Percentiles rank a stretch among this genome's conserved stretches.
phyloP scores from a whole-genome alignment of 306 rosid genomes.

The Vicia sativa region DNA sequence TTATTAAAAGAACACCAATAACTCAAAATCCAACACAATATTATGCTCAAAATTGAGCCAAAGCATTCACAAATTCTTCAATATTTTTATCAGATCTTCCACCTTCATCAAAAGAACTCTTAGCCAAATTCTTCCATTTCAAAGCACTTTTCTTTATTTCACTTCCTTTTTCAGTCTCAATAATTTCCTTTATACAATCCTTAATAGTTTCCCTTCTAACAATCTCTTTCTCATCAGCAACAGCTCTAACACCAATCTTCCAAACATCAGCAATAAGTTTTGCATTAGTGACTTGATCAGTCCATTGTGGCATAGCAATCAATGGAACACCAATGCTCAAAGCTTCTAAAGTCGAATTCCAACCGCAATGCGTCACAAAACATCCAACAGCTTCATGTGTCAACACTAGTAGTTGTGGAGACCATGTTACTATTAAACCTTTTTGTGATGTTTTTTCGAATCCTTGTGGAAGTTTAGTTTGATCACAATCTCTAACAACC shows the following conservation, averaged over 20 bases:
- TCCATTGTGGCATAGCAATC: constrained; percentile 28
- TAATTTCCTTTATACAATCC: constrained; percentile 3
- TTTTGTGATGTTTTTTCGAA: neutral
- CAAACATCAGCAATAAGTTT: constrained; percentile 25
- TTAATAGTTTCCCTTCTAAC: constrained; percentile 24
- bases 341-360: constrained; percentile 31
- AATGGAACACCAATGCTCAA: constrained; percentile 15
- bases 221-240: constrained; percentile 19
- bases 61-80: constrained; percentile 13
- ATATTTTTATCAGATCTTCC: constrained; percentile 24
- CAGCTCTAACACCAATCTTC: constrained; percentile 20
- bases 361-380: constrained; percentile 29
- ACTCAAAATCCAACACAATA: too few relatives aligned
- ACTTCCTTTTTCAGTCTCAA: constrained; percentile 6
- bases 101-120: constrained; percentile 11
- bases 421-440: constrained; percentile 29
- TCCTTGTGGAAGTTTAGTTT: constrained; percentile 10
- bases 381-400: constrained; percentile 14
- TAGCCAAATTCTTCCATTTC: constrained; percentile 23
- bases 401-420: constrained; percentile 18
- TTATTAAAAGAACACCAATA: too few relatives aligned
- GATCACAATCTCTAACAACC: constrained; percentile 24
- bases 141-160: constrained; percentile 10
- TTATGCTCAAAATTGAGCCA: neutral
- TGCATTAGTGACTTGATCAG: constrained; percentile 31